Percentiles rank a stretch among this genome's conserved stretches.
Evolutionary conservation across 495 filamentous ascomycete genomes (phyloP).

Genomic region (Coniosporium apollinis): DNA sequence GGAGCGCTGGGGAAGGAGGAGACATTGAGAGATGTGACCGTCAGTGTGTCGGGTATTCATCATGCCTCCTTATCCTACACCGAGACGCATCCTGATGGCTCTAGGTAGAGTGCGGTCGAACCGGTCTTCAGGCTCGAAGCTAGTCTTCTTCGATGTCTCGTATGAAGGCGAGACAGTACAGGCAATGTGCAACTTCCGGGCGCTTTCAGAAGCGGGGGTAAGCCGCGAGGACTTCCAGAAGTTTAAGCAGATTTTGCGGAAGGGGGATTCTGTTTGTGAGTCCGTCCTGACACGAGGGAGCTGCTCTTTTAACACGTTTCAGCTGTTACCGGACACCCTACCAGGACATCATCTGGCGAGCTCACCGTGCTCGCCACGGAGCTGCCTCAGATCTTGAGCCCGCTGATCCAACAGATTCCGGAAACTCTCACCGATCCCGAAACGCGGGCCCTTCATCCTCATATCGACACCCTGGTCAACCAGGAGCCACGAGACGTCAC

Average conservation of each 20-base stretch:
- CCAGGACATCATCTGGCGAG: slow-evolving; percentile 56
- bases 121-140: slow-evolving; percentile 45
- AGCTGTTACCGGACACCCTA: slow-evolving; percentile 48
- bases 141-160: slow-evolving; percentile 71
- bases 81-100: slow-evolving; percentile 14
- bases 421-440: slow-evolving; percentile 45
- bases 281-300: too few relatives aligned
- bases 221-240: slow-evolving; percentile 36
- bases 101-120: slow-evolving; percentile 47
- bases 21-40: slow-evolving; percentile 4
- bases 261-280: slow-evolving; percentile 68
- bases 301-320: too few relatives aligned
- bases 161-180: slow-evolving; percentile 50
- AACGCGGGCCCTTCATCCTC: slow-evolving; percentile 46
- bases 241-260: slow-evolving; percentile 38
- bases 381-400: slow-evolving; percentile 54
- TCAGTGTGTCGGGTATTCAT: too few relatives aligned
- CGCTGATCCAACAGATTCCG: slow-evolving; percentile 61
- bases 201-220: slow-evolving; percentile 28
- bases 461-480: slow-evolving; percentile 71
- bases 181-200: slow-evolving; percentile 48
- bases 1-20: slow-evolving; percentile 3
- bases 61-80: too few relatives aligned
- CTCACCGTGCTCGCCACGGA: slow-evolving; percentile 52
- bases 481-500: slow-evolving; percentile 45